These are phyloP conservation scores for Claviceps sp. DNA, from an alignment of 2,329 filamentous ascomycete genomes.

Conservation along the genomic window DNA sequence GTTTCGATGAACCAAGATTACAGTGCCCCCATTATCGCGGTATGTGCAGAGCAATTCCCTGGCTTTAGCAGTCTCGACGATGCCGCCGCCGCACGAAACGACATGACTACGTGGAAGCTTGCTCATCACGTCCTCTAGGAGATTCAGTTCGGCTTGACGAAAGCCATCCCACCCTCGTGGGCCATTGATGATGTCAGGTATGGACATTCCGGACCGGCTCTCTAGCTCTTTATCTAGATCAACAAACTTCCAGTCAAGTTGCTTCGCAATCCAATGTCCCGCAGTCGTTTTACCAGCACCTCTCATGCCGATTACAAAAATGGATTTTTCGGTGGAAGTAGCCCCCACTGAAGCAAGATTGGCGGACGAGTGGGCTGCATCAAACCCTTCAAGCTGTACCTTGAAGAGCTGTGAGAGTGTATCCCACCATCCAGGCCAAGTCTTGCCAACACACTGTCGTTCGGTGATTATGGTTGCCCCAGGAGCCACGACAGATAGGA, in stretches of 20 bases:
- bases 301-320: constrained; percentile 95
- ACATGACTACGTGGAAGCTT: constrained; percentile 65
- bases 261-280: constrained; percentile 69
- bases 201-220: constrained; percentile 54
- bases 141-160: constrained; percentile 60
- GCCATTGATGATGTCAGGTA: constrained; percentile 71
- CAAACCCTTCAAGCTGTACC: constrained; percentile 62
- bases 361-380: constrained; percentile 24
- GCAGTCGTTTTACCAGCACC: constrained; percentile 94
- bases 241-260: constrained; percentile 63
- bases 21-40: constrained; percentile 63
- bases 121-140: constrained; percentile 60
- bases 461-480: constrained; percentile 67
- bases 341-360: constrained; percentile 6
- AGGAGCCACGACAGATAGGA: constrained; percentile 62
- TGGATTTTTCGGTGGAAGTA: constrained; percentile 41
- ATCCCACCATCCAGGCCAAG: constrained; percentile 99
- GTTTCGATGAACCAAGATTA: constrained; percentile 77
- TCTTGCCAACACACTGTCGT: constrained; percentile 89
- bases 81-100: constrained; percentile 86
- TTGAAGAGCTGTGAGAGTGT: constrained; percentile 66
- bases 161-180: constrained; percentile 77
- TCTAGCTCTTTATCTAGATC: constrained; percentile 88
- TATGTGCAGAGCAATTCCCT: constrained; percentile 63
- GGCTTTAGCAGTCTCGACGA: constrained; percentile 76